Evolutionary conservation across 768 basidiomycete species (phyloP).

Genomic region (Collybia sp.): DNA sequence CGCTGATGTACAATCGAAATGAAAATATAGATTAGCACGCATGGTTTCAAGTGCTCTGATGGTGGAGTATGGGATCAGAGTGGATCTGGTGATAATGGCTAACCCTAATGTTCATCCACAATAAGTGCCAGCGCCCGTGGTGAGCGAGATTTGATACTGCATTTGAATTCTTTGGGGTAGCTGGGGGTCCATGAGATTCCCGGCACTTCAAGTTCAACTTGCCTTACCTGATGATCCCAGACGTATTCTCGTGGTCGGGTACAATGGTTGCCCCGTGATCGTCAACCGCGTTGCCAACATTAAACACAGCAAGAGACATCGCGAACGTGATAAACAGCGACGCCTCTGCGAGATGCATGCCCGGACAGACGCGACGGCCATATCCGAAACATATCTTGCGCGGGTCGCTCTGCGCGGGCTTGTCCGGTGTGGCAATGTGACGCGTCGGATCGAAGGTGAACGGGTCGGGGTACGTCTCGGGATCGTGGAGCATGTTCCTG

Average conservation of each 20-base stretch:
- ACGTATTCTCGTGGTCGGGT: constrained; percentile 38
- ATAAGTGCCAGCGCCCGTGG: constrained; percentile 23
- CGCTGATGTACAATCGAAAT: too few species aligned
- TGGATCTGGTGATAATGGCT: too few species aligned
- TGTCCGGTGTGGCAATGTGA: constrained; percentile 25
- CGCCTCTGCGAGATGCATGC: constrained; percentile 47
- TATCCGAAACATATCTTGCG: constrained; percentile 40
- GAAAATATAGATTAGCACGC: too few species aligned
- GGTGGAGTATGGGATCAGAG: too few species aligned
- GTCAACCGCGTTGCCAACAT: constrained; percentile 39
- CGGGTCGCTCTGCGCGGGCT: constrained; percentile 33
- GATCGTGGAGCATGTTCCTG: constrained; percentile 54
- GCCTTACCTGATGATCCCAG: constrained; percentile 41
- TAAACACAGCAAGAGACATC: constrained; percentile 42
- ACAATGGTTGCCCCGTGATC: constrained; percentile 36
- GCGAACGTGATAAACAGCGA: constrained; percentile 41
- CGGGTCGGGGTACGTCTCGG: constrained; percentile 42
- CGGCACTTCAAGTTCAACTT: background rate
- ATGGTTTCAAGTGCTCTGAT: too few species aligned
- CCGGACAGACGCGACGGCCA: constrained; percentile 43
- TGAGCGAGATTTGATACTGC: constrained; percentile 26
- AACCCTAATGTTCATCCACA: constrained; percentile 8
- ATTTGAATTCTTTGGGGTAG: constrained; percentile 29
- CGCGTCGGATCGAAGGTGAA: constrained; percentile 45
- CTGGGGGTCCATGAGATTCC: constrained; percentile 9